A percentile compares a stretch with the other conserved stretches of the same genome.
Conservation (phyloP, 257 asterid species). For the Hygrophila difformis region DNA sequence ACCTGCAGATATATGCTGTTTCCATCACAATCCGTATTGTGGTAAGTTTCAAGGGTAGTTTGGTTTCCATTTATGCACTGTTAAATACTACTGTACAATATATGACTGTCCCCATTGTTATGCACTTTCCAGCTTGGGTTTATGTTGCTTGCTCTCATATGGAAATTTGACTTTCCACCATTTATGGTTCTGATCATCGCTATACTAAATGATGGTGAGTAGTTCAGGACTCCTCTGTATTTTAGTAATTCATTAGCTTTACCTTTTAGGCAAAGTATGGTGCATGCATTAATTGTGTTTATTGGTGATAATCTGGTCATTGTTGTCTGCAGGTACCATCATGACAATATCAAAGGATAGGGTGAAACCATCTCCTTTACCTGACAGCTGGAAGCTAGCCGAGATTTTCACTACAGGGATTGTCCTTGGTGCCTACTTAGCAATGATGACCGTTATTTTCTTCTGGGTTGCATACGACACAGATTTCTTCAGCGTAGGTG, state of each 20-base stretch:
- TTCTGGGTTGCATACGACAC: conserved; percentile 95
- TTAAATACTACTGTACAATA: no score
- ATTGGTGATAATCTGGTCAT: no score
- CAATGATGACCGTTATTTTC: conserved; percentile 97
- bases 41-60: no score
- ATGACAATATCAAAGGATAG: conserved; percentile 97
- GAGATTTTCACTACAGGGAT: conserved; percentile 90
- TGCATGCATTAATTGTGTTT: no score
- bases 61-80: no score
- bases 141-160: conserved; percentile 90
- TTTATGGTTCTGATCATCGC: conserved; percentile 99
- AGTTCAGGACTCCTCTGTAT: no score
- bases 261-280: no score
- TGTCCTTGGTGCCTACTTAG: conserved; percentile 85
- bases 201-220: conserved; percentile 90
- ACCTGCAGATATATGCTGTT: conserved; percentile 94
- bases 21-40: conserved; percentile 98
- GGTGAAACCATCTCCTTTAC: conserved; percentile 94
- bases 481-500: conserved; percentile 65
- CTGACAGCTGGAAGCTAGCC: conserved; percentile 96
- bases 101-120: no score
- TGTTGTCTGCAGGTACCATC: no score
- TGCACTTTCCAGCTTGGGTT: conserved; percentile 97
- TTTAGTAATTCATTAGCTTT: no score
- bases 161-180: conserved; percentile 96